Percentiles rank a stretch among this genome's conserved stretches.
Conservation (phyloP, 2,329 filamentous ascomycete species). For the Aspergillus nomiae region DNA sequence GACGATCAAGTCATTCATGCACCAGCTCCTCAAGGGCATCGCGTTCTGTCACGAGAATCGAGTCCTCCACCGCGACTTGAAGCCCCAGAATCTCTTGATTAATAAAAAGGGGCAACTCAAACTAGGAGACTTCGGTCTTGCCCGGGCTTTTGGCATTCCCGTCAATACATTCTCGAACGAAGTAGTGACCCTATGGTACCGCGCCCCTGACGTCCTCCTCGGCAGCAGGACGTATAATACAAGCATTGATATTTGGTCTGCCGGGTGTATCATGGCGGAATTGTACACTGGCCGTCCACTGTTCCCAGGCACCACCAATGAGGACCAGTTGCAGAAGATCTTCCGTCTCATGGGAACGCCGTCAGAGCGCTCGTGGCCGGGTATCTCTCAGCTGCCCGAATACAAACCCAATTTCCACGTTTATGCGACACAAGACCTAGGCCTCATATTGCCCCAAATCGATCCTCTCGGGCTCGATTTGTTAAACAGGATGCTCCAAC, state of each 20-base stretch:
- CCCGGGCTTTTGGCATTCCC: slow-evolving; percentile 91
- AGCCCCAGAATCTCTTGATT: slow-evolving; percentile 95
- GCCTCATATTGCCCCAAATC: slow-evolving; percentile 84
- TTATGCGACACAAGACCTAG: slow-evolving; percentile 88
- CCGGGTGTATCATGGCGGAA: slow-evolving; percentile 99
- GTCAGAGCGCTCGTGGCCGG: slow-evolving; percentile 92
- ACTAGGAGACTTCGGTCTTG: slow-evolving; percentile 91
- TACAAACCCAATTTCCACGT: slow-evolving; percentile 96
- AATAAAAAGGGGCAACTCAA: slow-evolving; percentile 89
- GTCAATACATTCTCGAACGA: slow-evolving; percentile 99
- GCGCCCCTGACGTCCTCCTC: slow-evolving; percentile 90
- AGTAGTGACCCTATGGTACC: slow-evolving; percentile 97
- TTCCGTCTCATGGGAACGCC: slow-evolving; percentile 99
- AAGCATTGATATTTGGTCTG: slow-evolving; percentile 99
- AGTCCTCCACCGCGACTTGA: slow-evolving; percentile 91
- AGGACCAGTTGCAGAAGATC: slow-evolving; percentile 95
- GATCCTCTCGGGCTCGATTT: slow-evolving; percentile 85
- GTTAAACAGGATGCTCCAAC: slow-evolving; percentile 85
- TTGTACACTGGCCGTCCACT: slow-evolving; percentile 97
- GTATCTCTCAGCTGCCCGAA: slow-evolving; percentile 92
- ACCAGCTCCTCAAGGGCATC: slow-evolving; percentile 91
- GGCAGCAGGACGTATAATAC: slow-evolving; percentile 97
- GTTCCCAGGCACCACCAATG: slow-evolving; percentile 96
- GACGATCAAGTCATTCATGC: slow-evolving; percentile 99
- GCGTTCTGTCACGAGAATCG: slow-evolving; percentile 98